These are phyloP conservation scores for Aureobasidium zeae DNA, from an alignment of 2,329 filamentous ascomycete species.

Conservation along the genomic window DNA sequence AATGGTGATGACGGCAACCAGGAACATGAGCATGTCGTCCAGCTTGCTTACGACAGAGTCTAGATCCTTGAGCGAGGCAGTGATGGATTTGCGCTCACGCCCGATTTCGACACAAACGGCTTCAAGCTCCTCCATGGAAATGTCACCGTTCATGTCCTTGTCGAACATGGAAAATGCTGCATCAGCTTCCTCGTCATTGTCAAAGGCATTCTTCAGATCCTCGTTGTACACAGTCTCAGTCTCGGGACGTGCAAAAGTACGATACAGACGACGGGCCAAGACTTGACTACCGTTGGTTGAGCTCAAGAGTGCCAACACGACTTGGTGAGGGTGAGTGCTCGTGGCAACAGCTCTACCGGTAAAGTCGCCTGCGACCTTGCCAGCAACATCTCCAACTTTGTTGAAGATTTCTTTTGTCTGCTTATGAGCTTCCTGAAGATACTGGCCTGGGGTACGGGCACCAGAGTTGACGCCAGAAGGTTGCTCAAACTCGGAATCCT, in stretches of 20 bases:
- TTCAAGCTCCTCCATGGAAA: constrained; percentile 90
- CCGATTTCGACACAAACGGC: constrained; percentile 90
- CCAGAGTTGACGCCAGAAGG: constrained; percentile 45
- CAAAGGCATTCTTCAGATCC: constrained; percentile 70
- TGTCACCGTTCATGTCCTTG: constrained; percentile 92
- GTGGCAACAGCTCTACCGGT: constrained; percentile 62
- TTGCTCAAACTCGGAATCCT: constrained; percentile 70
- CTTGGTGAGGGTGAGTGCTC: constrained; percentile 72
- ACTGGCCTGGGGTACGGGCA: constrained; percentile 61
- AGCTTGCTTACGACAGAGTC: constrained; percentile 89
- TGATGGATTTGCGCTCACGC: constrained; percentile 88
- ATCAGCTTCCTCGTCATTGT: constrained; percentile 75
- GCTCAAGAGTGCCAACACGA: constrained; percentile 67
- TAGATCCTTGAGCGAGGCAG: constrained; percentile 85
- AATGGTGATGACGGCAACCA: constrained; percentile 70
- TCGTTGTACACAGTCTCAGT: constrained; percentile 68
- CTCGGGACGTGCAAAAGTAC: constrained; percentile 68
- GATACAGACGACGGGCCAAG: constrained; percentile 77
- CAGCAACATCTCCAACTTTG: constrained; percentile 77
- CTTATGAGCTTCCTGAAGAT: constrained; percentile 59
- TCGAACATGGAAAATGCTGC: constrained; percentile 89
- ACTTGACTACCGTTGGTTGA: constrained; percentile 69
- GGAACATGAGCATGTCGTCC: constrained; percentile 78
- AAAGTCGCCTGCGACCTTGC: constrained; percentile 81
- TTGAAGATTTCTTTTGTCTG: constrained; percentile 66